These are phyloP conservation scores for Cucurbita argyrosperma DNA, from an alignment of 306 rosid species.

Conservation along the genomic window DNA sequence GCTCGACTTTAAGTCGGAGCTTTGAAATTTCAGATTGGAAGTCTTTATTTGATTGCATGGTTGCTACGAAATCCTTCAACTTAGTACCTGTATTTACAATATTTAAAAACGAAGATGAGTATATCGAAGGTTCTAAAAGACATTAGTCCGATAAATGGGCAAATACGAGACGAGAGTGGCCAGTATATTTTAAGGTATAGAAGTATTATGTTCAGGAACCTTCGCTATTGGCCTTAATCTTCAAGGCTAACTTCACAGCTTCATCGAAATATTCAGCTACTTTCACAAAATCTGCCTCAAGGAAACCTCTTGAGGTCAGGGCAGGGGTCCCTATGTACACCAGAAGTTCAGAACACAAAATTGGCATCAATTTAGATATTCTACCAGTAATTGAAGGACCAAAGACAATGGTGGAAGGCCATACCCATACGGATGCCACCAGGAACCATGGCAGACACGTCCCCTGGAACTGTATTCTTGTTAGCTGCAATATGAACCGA, in stretches of 20 bases:
- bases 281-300: slow-evolving; percentile 64
- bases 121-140: neutral
- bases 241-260: slow-evolving; percentile 78
- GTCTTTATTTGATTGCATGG: slow-evolving; percentile 49
- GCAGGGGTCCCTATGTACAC: slow-evolving; percentile 69
- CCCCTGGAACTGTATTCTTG: slow-evolving; percentile 95
- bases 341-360: neutral
- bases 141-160: neutral
- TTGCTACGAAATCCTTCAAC: slow-evolving; percentile 74
- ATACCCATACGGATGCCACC: slow-evolving; percentile 97
- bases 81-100: slow-evolving; percentile 43
- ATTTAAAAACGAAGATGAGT: slow-evolving; percentile 10
- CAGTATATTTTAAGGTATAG: neutral
- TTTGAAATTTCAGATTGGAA: slow-evolving; percentile 50
- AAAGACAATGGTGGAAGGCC: neutral
- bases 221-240: slow-evolving; percentile 52
- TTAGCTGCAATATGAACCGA: slow-evolving; percentile 85
- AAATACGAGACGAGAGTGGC: neutral
- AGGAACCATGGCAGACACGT: slow-evolving; percentile 97
- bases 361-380: neutral
- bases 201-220: slow-evolving; percentile 20
- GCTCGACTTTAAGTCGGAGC: slow-evolving; percentile 62
- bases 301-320: slow-evolving; percentile 86
- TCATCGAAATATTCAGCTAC: slow-evolving; percentile 81
- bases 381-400: slow-evolving; percentile 3